A percentile compares a stretch with the other conserved stretches of the same genome.
phyloP scores from a whole-genome alignment of 495 filamentous ascomycete species.

The Daldinia concentrica region DNA sequence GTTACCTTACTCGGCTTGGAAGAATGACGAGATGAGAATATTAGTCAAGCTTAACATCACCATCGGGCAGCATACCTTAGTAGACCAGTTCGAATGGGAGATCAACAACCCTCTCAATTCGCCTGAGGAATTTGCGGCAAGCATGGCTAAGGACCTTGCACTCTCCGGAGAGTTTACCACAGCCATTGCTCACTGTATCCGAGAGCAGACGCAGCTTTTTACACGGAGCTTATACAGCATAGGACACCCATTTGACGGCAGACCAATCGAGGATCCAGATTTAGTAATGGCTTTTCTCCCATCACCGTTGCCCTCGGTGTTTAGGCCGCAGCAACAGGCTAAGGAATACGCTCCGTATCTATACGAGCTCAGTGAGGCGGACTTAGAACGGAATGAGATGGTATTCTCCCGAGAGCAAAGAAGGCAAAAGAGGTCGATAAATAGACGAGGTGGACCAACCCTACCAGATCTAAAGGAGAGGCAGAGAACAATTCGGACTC shows the following conservation, averaged over 20 bases:
- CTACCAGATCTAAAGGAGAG: conserved; percentile 96
- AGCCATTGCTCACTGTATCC: conserved; percentile 95
- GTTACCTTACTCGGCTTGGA: conserved; percentile 91
- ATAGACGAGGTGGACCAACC: conserved; percentile 91
- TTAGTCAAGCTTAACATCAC: conserved; percentile 96
- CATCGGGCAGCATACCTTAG: conserved; percentile 90
- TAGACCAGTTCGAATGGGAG: conserved; percentile 99
- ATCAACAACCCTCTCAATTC: conserved; percentile 94
- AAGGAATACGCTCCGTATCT: conserved; percentile 94
- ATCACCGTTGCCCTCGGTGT: conserved; percentile 81
- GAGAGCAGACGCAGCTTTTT: conserved; percentile 93
- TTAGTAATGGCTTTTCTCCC: conserved; percentile 84
- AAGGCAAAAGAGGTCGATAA: conserved; percentile 92
- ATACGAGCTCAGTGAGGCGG: conserved; percentile 90
- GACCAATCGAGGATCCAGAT: conserved; percentile 91
- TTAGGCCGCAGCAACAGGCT: conserved; percentile 87
- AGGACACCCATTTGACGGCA: conserved; percentile 92
- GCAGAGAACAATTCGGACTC: conserved; percentile 86
- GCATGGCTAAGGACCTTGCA: conserved; percentile 90
- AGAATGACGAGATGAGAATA: conserved; percentile 98
- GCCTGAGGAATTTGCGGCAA: conserved; percentile 89
- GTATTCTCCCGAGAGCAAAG: conserved; percentile 93
- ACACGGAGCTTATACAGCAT: conserved; percentile 92
- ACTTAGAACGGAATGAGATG: conserved; percentile 89
- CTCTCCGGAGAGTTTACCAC: conserved; percentile 96